Evolutionary conservation across 2,329 filamentous ascomycete genomes (phyloP), one percentile per base, ranked within the genome.

Genomic region (Ascochyta fabae): DNA sequence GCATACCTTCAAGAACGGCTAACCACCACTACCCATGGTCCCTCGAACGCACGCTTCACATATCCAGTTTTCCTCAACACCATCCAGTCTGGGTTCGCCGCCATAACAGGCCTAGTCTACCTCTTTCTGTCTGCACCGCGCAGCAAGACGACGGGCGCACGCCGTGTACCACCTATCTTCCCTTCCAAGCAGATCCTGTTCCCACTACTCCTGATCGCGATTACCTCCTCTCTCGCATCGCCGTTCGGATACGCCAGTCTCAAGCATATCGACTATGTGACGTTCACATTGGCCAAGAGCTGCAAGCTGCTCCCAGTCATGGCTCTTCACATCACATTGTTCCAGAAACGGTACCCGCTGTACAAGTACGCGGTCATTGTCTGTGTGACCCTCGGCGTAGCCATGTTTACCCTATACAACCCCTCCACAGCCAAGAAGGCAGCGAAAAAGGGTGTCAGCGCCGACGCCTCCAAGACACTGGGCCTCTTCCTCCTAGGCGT

Each of bases 221-320:
- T 97, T 52, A 96, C 92, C 4, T 90, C 87, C 67, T 92, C 91
- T 4, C 88, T 98, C 48, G 92, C 94, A 35, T 92, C 89, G n/a
- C 94, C 94, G 3, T 97, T 97, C 71, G 95, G 94, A 66, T 98
- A 98, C 78, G 93, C 95, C 45, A 90, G 88, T 56, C 87, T 98
- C 46, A 88, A 89, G 34, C 92, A 98, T 76, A 92, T 98, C 77
- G 95, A 98, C 84, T 98, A 98, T 79, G 91, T 98, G 71, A 97
- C 95, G 27, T 98, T 96, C 79, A 91, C 97, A 66, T 89, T 99
- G 38, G 94, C 95, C 67, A 98, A 99, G 79, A 93, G 89, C 68
- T 99, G 95, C 88, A 99, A 99, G 81, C 85, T 99, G 19, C 87
- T 99, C n/a, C 95, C 95, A 3, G 95, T 99, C 71, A 98, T 99